Evolutionary conservation across 2,329 filamentous ascomycete species (phyloP).

Genomic region (Aspergillus melleus): DNA sequence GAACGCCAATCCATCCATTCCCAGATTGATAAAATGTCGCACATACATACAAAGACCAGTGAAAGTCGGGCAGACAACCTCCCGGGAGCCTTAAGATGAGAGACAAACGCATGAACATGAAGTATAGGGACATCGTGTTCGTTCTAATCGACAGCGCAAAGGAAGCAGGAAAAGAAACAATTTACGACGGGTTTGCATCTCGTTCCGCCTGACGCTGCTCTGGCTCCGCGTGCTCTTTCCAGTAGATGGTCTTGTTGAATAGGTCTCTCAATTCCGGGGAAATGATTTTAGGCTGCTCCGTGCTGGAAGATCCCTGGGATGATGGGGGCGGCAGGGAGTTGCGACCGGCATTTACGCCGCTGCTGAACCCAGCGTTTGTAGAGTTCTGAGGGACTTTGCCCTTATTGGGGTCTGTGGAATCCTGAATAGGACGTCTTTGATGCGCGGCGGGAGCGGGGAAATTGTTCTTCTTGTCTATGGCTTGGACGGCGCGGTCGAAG

Average conservation of each 20-base stretch:
- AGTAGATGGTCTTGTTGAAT: constrained; percentile 59
- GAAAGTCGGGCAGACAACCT: no score
- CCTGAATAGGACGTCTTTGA: constrained; percentile 46
- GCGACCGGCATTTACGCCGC: constrained; percentile 16
- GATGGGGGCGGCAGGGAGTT: not conserved
- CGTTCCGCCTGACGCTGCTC: not conserved
- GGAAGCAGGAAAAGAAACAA: not conserved
- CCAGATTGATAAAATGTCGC: not conserved
- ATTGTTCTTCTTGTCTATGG: constrained; percentile 86
- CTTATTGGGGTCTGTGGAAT: constrained; percentile 23
- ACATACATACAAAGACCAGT: not conserved
- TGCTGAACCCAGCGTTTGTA: constrained; percentile 25
- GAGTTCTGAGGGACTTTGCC: constrained; percentile 32
- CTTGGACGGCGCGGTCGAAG: constrained; percentile 85
- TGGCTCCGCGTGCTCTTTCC: constrained; percentile 33
- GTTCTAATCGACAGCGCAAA: not conserved
- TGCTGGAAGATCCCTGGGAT: not conserved
- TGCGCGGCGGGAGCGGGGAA: constrained; percentile 62
- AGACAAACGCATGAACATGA: no score
- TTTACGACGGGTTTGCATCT: not conserved
- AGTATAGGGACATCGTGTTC: not conserved
- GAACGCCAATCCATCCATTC: not conserved
- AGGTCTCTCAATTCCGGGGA: constrained; percentile 63
- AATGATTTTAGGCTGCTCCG: constrained; percentile 55
- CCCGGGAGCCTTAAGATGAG: no score